Evolutionary conservation across 768 basidiomycete genomes (phyloP).

Genomic region (Boletus pseudopeckii): DNA sequence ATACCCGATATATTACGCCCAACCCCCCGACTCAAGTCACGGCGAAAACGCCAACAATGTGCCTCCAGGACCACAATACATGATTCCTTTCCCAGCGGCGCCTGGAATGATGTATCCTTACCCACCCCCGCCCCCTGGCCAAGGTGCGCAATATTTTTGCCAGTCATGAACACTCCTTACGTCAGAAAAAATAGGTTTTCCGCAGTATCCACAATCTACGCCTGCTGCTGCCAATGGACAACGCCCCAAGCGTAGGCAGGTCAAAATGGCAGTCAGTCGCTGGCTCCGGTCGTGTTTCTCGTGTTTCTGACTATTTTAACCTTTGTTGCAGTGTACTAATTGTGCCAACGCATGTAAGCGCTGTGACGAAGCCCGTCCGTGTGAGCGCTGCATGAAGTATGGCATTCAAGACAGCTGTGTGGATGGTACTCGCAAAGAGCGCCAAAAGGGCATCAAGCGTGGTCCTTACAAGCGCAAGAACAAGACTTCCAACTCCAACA

Average conservation of each 20-base stretch:
- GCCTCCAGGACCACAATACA: conserved; percentile 31
- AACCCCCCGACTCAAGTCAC: conserved; percentile 26
- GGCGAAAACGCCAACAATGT: conserved; percentile 34
- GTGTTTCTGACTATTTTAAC: conserved; percentile 3
- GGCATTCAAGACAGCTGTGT: conserved; percentile 54
- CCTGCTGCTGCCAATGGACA: conserved; percentile 23
- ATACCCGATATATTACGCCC: conserved; percentile 34
- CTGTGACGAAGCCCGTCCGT: conserved; percentile 57
- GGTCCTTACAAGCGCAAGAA: conserved; percentile 56
- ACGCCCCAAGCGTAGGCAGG: conserved; percentile 49
- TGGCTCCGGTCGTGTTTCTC: not conserved
- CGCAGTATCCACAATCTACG: conserved; percentile 29
- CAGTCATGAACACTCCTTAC: conserved; percentile 2
- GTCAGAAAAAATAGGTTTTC: conserved; percentile 27
- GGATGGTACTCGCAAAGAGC: conserved; percentile 62
- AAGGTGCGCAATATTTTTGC: conserved; percentile 28
- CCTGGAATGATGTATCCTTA: conserved; percentile 46
- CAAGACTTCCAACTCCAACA: conserved; percentile 26
- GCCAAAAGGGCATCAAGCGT: conserved; percentile 58
- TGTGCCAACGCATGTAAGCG: conserved; percentile 57
- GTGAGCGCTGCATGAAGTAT: conserved; percentile 62
- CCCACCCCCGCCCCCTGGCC: conserved; percentile 37
- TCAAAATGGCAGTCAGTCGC: conserved; percentile 54
- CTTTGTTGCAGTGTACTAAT: conserved; percentile 45
- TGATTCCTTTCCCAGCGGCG: conserved; percentile 37